Conservation (phyloP, 1,284 basidiomycete genomes). For the Boletus smithii region DNA sequence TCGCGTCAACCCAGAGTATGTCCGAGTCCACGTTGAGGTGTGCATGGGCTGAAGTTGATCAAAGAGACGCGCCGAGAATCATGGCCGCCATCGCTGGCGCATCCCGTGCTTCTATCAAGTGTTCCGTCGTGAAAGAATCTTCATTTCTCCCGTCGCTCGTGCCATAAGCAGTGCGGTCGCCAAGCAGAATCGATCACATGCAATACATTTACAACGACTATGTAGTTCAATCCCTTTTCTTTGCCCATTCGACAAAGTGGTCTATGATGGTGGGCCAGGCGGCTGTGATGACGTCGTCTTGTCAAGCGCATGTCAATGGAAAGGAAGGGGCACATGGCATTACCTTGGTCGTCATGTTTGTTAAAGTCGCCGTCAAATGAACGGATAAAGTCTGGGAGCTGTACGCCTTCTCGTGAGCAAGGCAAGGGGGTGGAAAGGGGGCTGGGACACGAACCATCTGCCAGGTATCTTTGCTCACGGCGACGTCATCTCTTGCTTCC, state of each 20-base stretch:
- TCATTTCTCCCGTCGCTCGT: constrained; percentile 42
- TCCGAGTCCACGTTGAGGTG: not conserved
- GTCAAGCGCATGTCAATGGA: not conserved
- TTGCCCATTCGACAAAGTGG: constrained; percentile 78
- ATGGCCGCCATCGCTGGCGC: constrained; percentile 38
- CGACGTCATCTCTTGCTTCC: constrained; percentile 66
- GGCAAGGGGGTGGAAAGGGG: not conserved
- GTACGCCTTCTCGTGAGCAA: constrained; percentile 8
- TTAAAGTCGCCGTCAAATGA: constrained; percentile 78
- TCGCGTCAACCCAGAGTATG: constrained; percentile 32
- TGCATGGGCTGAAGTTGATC: constrained; percentile 1
- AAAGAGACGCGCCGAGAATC: constrained; percentile 40
- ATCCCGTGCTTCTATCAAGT: constrained; percentile 29
- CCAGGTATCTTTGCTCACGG: constrained; percentile 95
- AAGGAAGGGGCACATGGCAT: not conserved
- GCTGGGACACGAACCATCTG: constrained; percentile 57
- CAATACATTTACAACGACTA: no score
- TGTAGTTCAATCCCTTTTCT: constrained; percentile 33
- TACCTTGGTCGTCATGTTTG: constrained; percentile 86
- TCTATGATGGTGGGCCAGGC: constrained; percentile 90
- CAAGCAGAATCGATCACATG: no score
- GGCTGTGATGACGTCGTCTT: constrained; percentile 41
- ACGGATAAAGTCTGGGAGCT: constrained; percentile 83
- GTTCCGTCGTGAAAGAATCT: constrained; percentile 38
- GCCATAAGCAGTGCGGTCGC: constrained; percentile 9